A percentile compares a stretch with the other conserved stretches of the same genome.
Conservation (phyloP, 768 basidiomycete genomes). For the Leucocoprinus leucothites region DNA sequence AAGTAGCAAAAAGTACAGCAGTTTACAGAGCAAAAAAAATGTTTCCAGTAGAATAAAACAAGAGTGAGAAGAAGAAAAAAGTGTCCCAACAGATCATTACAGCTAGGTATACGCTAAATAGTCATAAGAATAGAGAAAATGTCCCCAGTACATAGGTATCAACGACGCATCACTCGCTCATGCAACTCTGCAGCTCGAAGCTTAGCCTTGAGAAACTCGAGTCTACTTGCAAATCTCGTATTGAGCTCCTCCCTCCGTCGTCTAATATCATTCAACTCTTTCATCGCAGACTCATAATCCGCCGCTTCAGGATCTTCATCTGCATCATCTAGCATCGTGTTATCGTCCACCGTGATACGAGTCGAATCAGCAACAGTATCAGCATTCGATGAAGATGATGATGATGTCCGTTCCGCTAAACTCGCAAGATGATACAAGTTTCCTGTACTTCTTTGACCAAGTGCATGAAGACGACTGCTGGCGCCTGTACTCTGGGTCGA, state of each 20-base stretch:
- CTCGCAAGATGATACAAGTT: conserved; percentile 35
- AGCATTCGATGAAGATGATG: not conserved
- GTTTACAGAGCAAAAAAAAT: too few relatives aligned
- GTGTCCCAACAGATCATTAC: too few relatives aligned
- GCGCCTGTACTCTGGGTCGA: conserved; percentile 39
- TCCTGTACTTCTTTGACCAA: conserved; percentile 36
- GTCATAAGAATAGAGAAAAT: not conserved
- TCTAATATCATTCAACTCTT: conserved; percentile 59
- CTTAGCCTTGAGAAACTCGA: conserved; percentile 73
- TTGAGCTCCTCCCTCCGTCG: conserved; percentile 63
- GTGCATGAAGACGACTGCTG: conserved; percentile 1
- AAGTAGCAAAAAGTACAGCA: too few relatives aligned
- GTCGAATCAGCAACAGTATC: conserved; percentile 17
- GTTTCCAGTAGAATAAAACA: too few relatives aligned
- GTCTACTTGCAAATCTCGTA: conserved; percentile 62
- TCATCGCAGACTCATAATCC: conserved; percentile 12
- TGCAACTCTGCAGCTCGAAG: conserved; percentile 73
- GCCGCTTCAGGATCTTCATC: conserved; percentile 35
- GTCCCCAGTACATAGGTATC: not conserved
- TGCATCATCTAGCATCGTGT: conserved; percentile 13
- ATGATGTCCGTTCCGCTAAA: conserved; percentile 18
- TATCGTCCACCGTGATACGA: conserved; percentile 9
- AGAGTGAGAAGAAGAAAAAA: too few relatives aligned
- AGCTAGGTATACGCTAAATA: not conserved
- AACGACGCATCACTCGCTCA: conserved; percentile 42